Base-by-base conservation (phyloP, 768 basidiomycete species). In the Leccinum variicolor region DNA sequence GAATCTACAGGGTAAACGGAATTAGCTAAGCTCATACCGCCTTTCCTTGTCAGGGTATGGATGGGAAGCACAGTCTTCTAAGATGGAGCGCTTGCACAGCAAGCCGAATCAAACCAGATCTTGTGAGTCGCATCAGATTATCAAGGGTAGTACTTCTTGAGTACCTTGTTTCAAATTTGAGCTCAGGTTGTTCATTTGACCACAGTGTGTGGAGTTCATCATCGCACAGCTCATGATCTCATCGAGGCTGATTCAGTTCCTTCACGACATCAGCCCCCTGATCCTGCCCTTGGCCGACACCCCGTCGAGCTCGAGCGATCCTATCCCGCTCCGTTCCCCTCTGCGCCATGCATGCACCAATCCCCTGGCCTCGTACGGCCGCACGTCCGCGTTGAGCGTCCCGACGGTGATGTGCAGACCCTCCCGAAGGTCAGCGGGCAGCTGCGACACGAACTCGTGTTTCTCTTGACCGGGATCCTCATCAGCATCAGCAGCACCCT, bases 361-460 rank as follows among this genome's bases (percentile, higher is more conserved):
- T 0, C 53, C 74, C 71, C 76, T 86, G 15, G 86, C 92, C 73
- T 95, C 92, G 23, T 89, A 81, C 3, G 92, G 78, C 0, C 66
- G 57, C 3, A 94, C 76, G 8, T 74, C 73, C 11, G 69, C 68
- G 43, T 78, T 67, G 50, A 67, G 64, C 15, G 92, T 95, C 8
- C 92, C 97, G 6, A 98, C 85, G 0, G 97, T 98, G 55, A 98
- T 81, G 68, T 98, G 97, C 64, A 95, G 71, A 56, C 81, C 59
- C 6, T 73, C 64, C 54, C 75, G 75, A 11, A 88, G 62, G 13
- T 80, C 77, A 6, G 75, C 68, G 0, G 81, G 75, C 15, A 92
- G 64, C 36, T 61, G 54, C 14, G 73, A 69, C 7, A 86, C 58
- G 50, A 92, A 86, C 51, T 74, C 74, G 6, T 72, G 64, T 4